Evolutionary conservation across 805 yeast species (phyloP).

Genomic region (Tanozyma kutaoensis): DNA sequence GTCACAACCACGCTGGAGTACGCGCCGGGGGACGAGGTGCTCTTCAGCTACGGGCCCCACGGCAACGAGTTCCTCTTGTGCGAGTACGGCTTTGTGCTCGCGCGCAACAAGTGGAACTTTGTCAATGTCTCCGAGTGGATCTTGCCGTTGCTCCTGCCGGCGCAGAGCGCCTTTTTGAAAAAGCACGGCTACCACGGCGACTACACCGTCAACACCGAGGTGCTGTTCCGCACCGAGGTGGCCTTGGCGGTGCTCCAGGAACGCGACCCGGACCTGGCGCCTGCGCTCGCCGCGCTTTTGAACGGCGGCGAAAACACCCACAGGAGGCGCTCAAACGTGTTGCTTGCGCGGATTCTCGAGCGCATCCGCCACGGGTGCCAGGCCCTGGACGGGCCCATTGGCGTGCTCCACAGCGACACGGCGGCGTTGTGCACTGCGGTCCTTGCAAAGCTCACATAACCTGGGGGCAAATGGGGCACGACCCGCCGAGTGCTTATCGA

Average conservation of each 20-base stretch:
- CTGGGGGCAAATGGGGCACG: no score
- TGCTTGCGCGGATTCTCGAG: no score
- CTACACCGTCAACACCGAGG: constrained; percentile 42
- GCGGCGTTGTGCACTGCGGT: no score
- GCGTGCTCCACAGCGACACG: no score
- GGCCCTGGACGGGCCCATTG: no score
- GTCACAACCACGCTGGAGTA: constrained; percentile 19
- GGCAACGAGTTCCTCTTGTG: constrained; percentile 68
- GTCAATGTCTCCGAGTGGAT: constrained; percentile 47
- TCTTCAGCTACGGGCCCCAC: constrained; percentile 79
- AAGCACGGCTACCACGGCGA: constrained; percentile 54
- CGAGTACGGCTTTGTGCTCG: constrained; percentile 75
- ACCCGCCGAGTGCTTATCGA: no score
- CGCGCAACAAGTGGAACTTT: constrained; percentile 51
- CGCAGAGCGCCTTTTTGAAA: constrained; percentile 33
- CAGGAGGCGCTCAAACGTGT: no score
- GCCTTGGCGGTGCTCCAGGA: constrained; percentile 52
- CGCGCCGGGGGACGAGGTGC: constrained; percentile 42
- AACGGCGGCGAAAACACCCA: no score
- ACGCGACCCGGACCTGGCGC: neutral
- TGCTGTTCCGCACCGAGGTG: constrained; percentile 65
- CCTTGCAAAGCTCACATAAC: no score
- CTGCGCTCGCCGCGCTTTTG: no score
- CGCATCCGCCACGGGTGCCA: no score
- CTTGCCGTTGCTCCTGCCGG: constrained; percentile 14